These are phyloP conservation scores for Leptomonas pyrrhocoris DNA, from an alignment of 208 protist genomes.

Conservation along the genomic window DNA sequence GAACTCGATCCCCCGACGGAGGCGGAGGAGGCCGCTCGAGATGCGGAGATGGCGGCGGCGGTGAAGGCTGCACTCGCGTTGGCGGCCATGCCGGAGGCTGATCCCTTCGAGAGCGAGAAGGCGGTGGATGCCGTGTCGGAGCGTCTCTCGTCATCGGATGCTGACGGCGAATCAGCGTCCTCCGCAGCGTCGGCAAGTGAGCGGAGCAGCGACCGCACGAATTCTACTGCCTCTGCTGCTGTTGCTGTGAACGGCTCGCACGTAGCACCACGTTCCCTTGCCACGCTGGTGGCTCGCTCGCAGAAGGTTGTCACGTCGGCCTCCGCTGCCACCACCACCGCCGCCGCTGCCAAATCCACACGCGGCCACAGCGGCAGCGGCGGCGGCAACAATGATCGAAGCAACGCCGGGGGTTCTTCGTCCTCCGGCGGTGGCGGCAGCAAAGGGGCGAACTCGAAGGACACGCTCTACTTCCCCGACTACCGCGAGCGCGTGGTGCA, in stretches of 20 bases:
- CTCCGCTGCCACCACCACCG: not conserved
- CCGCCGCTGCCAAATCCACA: not conserved
- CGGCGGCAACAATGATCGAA: constrained; percentile 1
- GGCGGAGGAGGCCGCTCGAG: constrained; percentile 6
- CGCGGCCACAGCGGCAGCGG: constrained; percentile 5
- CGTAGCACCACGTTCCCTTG: not conserved
- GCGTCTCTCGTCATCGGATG: not conserved
- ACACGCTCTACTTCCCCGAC: constrained; percentile 65
- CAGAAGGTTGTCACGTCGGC: constrained; percentile 9
- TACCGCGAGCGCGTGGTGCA: constrained; percentile 75
- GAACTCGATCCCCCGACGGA: not conserved
- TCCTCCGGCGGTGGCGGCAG: not conserved
- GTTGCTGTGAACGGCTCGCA: not conserved
- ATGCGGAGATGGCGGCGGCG: constrained; percentile 14
- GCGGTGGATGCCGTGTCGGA: not conserved
- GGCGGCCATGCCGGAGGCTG: constrained; percentile 6
- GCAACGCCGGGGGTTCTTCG: not conserved
- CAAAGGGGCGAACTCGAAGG: constrained; percentile 17
- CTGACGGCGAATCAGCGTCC: too few species aligned
- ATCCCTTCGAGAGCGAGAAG: not conserved
- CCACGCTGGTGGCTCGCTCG: constrained; percentile 7
- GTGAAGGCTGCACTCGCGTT: constrained; percentile 2
- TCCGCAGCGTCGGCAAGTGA: too few species aligned
- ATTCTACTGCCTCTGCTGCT: not conserved
- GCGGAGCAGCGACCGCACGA: not conserved